A percentile compares a stretch with the other conserved stretches of the same genome.
phyloP scores from a whole-genome alignment of 805 yeast genomes.

The Priceomyces castillae region DNA sequence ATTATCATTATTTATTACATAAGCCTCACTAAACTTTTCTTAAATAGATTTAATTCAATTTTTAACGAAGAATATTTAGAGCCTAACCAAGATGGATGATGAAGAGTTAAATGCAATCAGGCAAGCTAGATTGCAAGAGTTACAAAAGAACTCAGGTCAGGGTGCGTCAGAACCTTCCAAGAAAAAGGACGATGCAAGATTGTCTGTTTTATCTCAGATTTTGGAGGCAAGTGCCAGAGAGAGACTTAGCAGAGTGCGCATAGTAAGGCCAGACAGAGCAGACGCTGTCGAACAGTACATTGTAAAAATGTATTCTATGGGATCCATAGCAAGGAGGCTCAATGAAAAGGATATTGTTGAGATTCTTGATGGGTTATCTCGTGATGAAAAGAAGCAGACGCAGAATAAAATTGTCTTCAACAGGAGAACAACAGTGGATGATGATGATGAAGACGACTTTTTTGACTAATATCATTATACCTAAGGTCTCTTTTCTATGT shows the following conservation, averaged over 20 bases:
- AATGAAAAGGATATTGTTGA: conserved; percentile 79
- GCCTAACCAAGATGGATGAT: conserved; percentile 62
- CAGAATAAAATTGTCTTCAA: conserved; percentile 63
- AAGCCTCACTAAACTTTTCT: background rate
- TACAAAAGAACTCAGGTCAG: conserved; percentile 57
- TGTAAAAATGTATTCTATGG: conserved; percentile 67
- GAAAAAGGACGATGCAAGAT: conserved; percentile 39
- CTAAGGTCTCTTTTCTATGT: background rate
- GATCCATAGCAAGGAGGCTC: conserved; percentile 72
- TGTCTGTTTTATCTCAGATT: conserved; percentile 57
- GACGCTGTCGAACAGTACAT: conserved; percentile 81
- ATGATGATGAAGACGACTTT: conserved; percentile 33
- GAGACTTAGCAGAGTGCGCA: conserved; percentile 76
- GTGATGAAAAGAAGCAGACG: conserved; percentile 60
- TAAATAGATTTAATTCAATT: no score
- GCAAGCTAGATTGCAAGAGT: conserved; percentile 85
- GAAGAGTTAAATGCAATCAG: conserved; percentile 85
- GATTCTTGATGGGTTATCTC: conserved; percentile 77
- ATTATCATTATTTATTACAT: conserved; percentile 1
- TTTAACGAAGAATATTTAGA: background rate
- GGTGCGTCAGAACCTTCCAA: conserved; percentile 9
- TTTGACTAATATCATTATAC: conserved; percentile 20
- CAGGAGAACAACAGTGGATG: conserved; percentile 43
- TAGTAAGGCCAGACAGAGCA: conserved; percentile 92
- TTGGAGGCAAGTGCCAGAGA: conserved; percentile 84